Evolutionary conservation across 257 asterid species (phyloP).

Genomic region (Forsythia suspensa): DNA sequence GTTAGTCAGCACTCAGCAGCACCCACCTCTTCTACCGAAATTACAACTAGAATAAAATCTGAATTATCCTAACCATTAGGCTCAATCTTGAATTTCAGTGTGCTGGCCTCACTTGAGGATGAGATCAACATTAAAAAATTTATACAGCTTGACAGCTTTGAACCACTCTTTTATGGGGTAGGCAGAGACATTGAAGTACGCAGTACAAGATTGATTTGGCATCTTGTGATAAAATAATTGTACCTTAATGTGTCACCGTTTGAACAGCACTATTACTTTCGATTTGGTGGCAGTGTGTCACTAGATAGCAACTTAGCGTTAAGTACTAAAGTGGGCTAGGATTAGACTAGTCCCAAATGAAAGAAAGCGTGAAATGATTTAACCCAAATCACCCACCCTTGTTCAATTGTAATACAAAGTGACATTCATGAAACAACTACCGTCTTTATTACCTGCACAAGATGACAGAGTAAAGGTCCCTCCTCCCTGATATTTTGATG

Average conservation of each 20-base stretch:
- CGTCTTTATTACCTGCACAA: slow-evolving; percentile 51
- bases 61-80: neutral
- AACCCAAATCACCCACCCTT: neutral
- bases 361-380: neutral
- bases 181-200: neutral
- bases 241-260: neutral
- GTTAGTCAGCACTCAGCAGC: too few species aligned
- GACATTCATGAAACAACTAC: slow-evolving; percentile 70
- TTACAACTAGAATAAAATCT: neutral
- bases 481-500: slow-evolving; percentile 12
- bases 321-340: neutral
- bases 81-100: neutral
- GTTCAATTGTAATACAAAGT: slow-evolving; percentile 8
- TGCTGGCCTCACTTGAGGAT: neutral
- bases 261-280: neutral
- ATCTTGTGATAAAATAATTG: slow-evolving; percentile 9
- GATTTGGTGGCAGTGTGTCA: slow-evolving; percentile 11
- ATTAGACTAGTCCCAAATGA: neutral
- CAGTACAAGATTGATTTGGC: neutral
- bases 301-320: slow-evolving; percentile 6
- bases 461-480: slow-evolving; percentile 25
- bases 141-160: neutral
- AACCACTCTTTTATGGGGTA: neutral
- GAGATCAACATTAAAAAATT: neutral
- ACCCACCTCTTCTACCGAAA: too few species aligned